phyloP scores from a whole-genome alignment of 805 yeast genomes.

The Yamadazyma scolyti region DNA sequence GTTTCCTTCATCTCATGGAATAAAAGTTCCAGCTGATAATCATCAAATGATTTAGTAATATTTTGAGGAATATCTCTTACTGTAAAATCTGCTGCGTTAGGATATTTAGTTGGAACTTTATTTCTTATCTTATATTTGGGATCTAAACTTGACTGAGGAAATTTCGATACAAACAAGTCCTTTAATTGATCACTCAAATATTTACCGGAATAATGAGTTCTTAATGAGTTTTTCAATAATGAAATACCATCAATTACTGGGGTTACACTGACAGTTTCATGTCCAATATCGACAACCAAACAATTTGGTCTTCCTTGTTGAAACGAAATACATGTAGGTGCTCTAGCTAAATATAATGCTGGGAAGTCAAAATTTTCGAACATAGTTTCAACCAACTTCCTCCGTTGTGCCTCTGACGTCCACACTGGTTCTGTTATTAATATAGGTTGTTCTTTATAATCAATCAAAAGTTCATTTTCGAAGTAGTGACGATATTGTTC shows the following conservation, averaged over 20 bases:
- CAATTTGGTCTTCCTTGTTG: conserved; percentile 87
- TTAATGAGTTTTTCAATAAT: conserved; percentile 61
- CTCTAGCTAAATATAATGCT: conserved; percentile 75
- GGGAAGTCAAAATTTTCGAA: conserved; percentile 70
- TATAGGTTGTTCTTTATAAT: conserved; percentile 67
- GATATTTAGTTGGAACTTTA: conserved; percentile 34
- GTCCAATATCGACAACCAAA: conserved; percentile 82
- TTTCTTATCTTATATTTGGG: conserved; percentile 46
- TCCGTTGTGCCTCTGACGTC: conserved; percentile 67
- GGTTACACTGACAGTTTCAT: conserved; percentile 69
- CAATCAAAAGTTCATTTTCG: conserved; percentile 45
- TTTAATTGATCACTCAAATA: conserved; percentile 55
- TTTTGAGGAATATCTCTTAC: conserved; percentile 21
- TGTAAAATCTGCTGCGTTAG: conserved; percentile 24
- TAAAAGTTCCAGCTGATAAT: conserved; percentile 52
- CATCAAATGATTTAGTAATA: conserved; percentile 49
- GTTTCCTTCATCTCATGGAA: conserved; percentile 76
- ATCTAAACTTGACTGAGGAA: conserved; percentile 10
- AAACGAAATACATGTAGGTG: conserved; percentile 86
- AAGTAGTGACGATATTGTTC: conserved; percentile 70
- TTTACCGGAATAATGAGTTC: conserved; percentile 72
- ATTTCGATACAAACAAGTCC: conserved; percentile 34
- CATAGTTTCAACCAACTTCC: conserved; percentile 65
- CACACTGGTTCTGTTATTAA: conserved; percentile 85
- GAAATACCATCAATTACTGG: conserved; percentile 84